A percentile compares a stretch with the other conserved stretches of the same genome.
phyloP scores from a whole-genome alignment of 129 eudicot species.

The Chrysanthemum lavandulifolium region DNA sequence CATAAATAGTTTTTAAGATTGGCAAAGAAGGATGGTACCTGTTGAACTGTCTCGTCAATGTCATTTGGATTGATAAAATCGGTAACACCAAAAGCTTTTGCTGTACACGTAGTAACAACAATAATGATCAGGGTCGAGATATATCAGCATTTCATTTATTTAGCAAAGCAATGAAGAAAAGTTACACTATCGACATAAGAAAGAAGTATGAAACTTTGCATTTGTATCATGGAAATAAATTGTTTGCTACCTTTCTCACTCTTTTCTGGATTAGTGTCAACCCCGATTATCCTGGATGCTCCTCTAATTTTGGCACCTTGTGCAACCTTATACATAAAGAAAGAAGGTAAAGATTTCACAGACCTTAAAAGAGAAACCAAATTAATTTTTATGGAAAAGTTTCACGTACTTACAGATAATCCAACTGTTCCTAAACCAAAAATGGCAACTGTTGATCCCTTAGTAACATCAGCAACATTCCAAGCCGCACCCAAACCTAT shows the following conservation, averaged over 20 bases:
- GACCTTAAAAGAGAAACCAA: background rate
- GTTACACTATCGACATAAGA: too few species aligned
- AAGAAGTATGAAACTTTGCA: too few species aligned
- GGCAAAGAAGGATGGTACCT: conserved; percentile 45
- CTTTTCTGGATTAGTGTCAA: conserved; percentile 77
- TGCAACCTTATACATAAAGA: conserved; percentile 57
- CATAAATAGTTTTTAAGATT: background rate
- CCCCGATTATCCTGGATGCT: conserved; percentile 82
- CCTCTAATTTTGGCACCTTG: conserved; percentile 93
- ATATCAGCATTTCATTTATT: background rate
- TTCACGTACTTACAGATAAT: conserved; percentile 64
- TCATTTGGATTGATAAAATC: conserved; percentile 87
- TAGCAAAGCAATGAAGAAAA: conserved; percentile 9
- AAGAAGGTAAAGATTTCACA: background rate
- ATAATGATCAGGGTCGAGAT: conserved; percentile 6
- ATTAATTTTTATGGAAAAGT: background rate
- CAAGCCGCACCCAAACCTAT: conserved; percentile 96
- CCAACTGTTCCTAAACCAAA: conserved; percentile 99
- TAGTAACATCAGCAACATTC: conserved; percentile 81
- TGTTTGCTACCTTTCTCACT: conserved; percentile 53
- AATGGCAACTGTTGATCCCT: conserved; percentile 78
- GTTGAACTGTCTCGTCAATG: conserved; percentile 68
- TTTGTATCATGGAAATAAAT: background rate
- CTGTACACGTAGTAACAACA: conserved; percentile 37
- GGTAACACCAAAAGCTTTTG: conserved; percentile 89